Percentiles rank a stretch among this genome's conserved stretches.
Evolutionary conservation across 768 basidiomycete species (phyloP).

Genomic region (Pisolithus sp.): DNA sequence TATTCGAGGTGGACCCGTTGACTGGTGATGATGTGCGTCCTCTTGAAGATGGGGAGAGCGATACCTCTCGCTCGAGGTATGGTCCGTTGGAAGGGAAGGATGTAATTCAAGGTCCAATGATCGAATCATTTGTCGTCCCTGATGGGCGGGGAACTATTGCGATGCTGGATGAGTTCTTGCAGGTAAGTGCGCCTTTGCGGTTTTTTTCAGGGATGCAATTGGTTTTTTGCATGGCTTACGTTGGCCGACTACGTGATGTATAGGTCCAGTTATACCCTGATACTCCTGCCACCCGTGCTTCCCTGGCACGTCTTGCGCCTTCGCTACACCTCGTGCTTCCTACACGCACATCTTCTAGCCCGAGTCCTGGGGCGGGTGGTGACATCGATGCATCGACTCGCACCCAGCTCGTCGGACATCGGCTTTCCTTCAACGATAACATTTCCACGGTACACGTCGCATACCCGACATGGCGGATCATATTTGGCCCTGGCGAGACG

Average conservation of each 20-base stretch:
- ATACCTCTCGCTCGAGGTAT: not conserved
- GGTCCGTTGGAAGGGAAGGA: constrained; percentile 53
- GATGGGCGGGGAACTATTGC: constrained; percentile 45
- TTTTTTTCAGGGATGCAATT: not conserved
- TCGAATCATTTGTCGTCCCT: constrained; percentile 54
- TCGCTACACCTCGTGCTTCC: constrained; percentile 53
- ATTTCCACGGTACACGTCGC: constrained; percentile 44
- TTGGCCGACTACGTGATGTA: not conserved
- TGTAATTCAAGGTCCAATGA: constrained; percentile 49
- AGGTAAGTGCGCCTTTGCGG: constrained; percentile 38
- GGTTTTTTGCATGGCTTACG: too few species aligned
- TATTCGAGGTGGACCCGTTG: constrained; percentile 74
- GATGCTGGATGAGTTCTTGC: constrained; percentile 70
- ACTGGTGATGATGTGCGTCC: constrained; percentile 57
- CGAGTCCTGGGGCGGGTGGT: constrained; percentile 14
- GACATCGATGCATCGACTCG: constrained; percentile 6
- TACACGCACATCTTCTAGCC: constrained; percentile 23
- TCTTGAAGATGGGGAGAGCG: constrained; percentile 10
- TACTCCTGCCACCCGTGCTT: constrained; percentile 35
- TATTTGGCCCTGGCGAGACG: constrained; percentile 49
- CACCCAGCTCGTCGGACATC: constrained; percentile 52
- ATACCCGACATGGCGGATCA: constrained; percentile 60
- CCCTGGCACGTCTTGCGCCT: constrained; percentile 39
- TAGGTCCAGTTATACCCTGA: constrained; percentile 68
- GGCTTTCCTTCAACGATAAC: constrained; percentile 37